Base-by-base conservation (phyloP, 768 basidiomycete species). In the Porphyrellus cyaneotinctus region DNA sequence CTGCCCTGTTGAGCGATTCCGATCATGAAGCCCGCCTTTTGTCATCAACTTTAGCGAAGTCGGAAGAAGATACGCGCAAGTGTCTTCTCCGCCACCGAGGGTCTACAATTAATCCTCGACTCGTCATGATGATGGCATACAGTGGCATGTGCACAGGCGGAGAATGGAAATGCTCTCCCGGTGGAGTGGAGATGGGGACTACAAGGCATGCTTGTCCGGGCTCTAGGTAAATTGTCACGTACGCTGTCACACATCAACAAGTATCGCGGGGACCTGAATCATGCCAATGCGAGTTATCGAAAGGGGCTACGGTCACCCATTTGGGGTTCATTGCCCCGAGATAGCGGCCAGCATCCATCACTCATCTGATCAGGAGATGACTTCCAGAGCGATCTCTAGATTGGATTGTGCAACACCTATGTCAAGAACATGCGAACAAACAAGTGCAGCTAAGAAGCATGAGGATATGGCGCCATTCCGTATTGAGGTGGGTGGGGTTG, bases 401-500 rank as follows among this genome's bases (percentile, higher is more conserved):
- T 23, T n/a, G 33, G 3, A 26, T 43, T 28, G 30, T 5, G 38
- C 11, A 48, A 52, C 26, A 36, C 31, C 32, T 26, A 43, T 22
- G 15, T 31, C 28, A 42, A 37, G 31, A 43, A 47, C 22, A 28
- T 22, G 32, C 17, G 37, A 28, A 50, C 20, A 43, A 20, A 43
- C 30, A 23, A 36, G 23, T 37, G 31, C 47, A 39, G 9, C 33
- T 56, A 66, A 51, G 50, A 35, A 30, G 57, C 51, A 22, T 57
- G 58, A n/a, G 61, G 33, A 22, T 57, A 70, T 41, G 47, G 54
- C 3, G 43, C 36, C 2, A 52, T 48, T 28, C 37, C 24, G 28
- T 62, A 56, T 32, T 46, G 68, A 32, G 58, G 41, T 24, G 37
- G 53, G 22, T 59, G 49, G 14, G 47, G n/a, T 22, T 23, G 50